Conservation (phyloP, 2,329 filamentous ascomycete species). For the Curvularia eragrostidis region DNA sequence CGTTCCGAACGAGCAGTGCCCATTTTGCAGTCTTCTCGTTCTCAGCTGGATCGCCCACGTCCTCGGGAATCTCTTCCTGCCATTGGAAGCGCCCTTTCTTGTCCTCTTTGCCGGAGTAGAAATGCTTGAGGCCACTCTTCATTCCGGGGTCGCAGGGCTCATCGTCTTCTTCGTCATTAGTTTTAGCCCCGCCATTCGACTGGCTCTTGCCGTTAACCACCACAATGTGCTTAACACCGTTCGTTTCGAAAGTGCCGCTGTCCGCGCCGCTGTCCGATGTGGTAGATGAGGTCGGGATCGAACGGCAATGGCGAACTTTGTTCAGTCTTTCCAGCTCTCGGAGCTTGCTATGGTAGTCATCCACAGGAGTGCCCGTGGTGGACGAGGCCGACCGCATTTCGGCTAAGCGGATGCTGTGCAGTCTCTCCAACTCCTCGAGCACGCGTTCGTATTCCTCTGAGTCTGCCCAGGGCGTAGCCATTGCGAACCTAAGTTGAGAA, state of each 20-base stretch:
- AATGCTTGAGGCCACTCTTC: constrained; percentile 53
- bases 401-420: too few relatives aligned
- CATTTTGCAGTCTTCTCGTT: constrained; percentile 67
- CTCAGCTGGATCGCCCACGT: constrained; percentile 56
- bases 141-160: constrained; percentile 44
- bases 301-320: background rate
- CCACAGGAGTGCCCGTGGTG: too few relatives aligned
- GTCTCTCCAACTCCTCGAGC: too few relatives aligned
- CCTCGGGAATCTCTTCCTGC: constrained; percentile 45
- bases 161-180: constrained; percentile 17
- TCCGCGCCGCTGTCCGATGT: constrained; percentile 13
- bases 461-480: too few relatives aligned
- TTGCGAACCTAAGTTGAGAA: too few relatives aligned
- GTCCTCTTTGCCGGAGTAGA: constrained; percentile 58
- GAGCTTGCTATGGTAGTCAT: background rate
- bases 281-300: constrained; percentile 8
- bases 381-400: too few relatives aligned
- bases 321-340: background rate
- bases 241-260: constrained; percentile 6
- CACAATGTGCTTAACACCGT: constrained; percentile 21
- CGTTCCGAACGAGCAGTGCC: constrained; percentile 55
- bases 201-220: constrained; percentile 21
- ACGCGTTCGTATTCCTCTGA: too few relatives aligned
- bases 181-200: constrained; percentile 3
- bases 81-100: constrained; percentile 45